These are phyloP conservation scores for Cucumis variabilis DNA, from an alignment of 331 rosid genomes.

Conservation along the genomic window DNA sequence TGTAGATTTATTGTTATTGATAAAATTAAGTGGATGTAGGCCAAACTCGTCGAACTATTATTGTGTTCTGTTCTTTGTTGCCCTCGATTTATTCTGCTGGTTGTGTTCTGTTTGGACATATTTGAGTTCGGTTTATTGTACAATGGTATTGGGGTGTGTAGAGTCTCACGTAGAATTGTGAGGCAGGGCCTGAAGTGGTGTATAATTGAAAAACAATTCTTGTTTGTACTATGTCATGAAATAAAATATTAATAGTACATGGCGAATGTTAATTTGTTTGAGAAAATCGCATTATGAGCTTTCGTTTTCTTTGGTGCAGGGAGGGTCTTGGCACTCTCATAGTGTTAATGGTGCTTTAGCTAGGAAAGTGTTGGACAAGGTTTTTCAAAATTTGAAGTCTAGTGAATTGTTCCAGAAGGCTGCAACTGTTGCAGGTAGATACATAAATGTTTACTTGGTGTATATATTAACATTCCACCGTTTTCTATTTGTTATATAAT, in stretches of 20 bases:
- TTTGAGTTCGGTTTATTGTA: too few relatives aligned
- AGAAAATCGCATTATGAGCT: neutral
- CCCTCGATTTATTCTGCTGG: too few relatives aligned
- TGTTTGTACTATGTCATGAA: neutral
- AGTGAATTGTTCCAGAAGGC: constrained; percentile 12
- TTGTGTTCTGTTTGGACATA: too few relatives aligned
- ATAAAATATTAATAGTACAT: neutral
- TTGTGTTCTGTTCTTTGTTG: too few relatives aligned
- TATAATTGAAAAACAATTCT: neutral
- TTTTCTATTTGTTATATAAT: neutral
- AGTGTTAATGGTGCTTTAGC: constrained; percentile 14
- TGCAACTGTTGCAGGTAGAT: constrained; percentile 23
- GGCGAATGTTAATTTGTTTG: neutral
- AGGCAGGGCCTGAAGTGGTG: neutral
- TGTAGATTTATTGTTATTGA: too few relatives aligned
- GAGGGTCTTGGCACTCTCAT: constrained; percentile 7
- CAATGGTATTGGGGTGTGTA: neutral
- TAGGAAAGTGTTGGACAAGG: constrained; percentile 13
- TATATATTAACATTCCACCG: neutral
- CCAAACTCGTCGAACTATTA: too few relatives aligned
- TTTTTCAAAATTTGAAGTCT: constrained; percentile 19
- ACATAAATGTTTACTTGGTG: neutral
- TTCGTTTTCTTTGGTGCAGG: constrained; percentile 1
- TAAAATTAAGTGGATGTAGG: too few relatives aligned
- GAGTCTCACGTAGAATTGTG: neutral